A percentile compares a stretch with the other conserved stretches of the same genome.
Evolutionary conservation across 768 basidiomycete genomes (phyloP).

Genomic region (Tremella yokohamensis): DNA sequence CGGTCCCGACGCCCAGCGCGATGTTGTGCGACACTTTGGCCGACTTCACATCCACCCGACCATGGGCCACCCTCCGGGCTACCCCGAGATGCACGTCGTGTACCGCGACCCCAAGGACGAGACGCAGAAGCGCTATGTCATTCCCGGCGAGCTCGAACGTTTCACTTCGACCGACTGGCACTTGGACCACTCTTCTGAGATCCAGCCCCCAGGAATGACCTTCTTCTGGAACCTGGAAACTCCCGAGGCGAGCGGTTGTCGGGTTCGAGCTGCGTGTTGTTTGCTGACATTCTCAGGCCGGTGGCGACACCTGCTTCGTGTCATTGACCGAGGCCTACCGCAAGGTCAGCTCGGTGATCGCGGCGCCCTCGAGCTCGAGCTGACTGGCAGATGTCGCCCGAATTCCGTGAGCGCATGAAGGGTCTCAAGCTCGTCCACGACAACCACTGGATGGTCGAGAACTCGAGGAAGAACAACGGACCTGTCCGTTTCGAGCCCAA

Average conservation of each 20-base stretch:
- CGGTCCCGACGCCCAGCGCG: constrained; percentile 11
- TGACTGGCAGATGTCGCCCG: too few species aligned
- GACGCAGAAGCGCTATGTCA: constrained; percentile 7
- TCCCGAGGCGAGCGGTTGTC: not conserved
- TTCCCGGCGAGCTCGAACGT: not conserved
- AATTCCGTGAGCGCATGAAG: too few species aligned
- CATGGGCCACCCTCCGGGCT: not conserved
- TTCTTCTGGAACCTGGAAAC: not conserved
- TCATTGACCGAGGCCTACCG: too few species aligned
- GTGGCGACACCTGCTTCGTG: too few species aligned
- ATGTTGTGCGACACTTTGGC: constrained; percentile 19
- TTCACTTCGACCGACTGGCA: constrained; percentile 8
- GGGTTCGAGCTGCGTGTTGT: too few species aligned
- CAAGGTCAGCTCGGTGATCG: too few species aligned
- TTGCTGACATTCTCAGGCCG: too few species aligned
- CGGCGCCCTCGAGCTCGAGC: too few species aligned
- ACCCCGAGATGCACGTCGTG: constrained; percentile 55
- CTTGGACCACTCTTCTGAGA: constrained; percentile 56
- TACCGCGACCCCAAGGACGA: constrained; percentile 58
- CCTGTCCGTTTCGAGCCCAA: not conserved
- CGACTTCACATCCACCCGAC: constrained; percentile 14
- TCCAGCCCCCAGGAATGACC: constrained; percentile 56
- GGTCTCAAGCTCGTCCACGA: too few species aligned
- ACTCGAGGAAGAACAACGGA: too few species aligned
- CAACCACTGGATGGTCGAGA: too few species aligned